Base-by-base conservation (phyloP, 2,329 filamentous ascomycete species). In the Phialocephala subalpina region DNA sequence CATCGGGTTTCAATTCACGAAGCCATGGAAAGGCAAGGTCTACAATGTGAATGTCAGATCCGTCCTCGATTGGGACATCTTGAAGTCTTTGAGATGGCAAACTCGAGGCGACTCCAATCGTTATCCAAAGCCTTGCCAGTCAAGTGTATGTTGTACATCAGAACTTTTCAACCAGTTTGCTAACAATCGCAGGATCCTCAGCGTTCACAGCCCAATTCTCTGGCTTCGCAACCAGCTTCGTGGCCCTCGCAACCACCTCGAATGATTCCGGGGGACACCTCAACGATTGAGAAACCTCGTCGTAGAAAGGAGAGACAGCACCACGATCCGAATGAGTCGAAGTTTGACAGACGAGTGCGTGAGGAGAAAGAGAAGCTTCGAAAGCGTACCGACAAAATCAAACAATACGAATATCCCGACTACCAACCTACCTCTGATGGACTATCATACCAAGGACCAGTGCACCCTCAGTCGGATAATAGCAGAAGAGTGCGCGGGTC, bases 71-170 rank as follows among this genome's bases (percentile, higher is more conserved):
- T 66, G 60, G 60, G 38, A 60, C 11, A 29, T 45, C 1, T 45
- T 66, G 60, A 56, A 57, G 22, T 12, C 18, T 6, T 14, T 62
- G 14, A 40, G 40, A 33, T 60, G 61, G 45, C 36, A 25, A 16
- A 60, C 29, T 47, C 27, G 27, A 52, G 61, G 61, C 5, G 55
- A 40, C 29, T 49, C 40, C 14, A 63, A 58, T 22, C 25, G 20
- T 16, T 63, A 58, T 38, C 61, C 61, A 2, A 63, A 63, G 20
- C 55, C 53, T 4, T 49, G 25, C 22, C 45, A 49, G 20, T 27
- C 45, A 6, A 25, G 25, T n/a, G 45, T 49, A 25, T 25, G 1
- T 22, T 49, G 18, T 42, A 6, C 40, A 6, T 42, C n/a, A 6
- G 18, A n/a, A 42, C 16, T 42, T 42, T 6, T 42, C 12, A 18